phyloP scores from a whole-genome alignment of 116 monocot species.

The Posidonia oceanica region DNA sequence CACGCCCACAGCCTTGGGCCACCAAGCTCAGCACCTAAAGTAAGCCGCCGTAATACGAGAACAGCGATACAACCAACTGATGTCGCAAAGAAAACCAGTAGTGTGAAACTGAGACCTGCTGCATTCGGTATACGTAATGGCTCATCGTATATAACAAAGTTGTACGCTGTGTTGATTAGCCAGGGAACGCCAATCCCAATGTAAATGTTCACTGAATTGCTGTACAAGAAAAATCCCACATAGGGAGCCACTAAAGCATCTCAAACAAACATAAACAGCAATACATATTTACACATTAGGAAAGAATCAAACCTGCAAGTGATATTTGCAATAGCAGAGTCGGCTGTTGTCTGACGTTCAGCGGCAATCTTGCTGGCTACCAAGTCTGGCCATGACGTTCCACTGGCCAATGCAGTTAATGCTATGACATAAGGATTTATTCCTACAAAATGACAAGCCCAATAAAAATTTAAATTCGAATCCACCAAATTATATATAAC shows the following conservation, averaged over 20 bases:
- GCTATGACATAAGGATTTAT: slow-evolving; percentile 78
- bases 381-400: slow-evolving; percentile 88
- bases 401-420: slow-evolving; percentile 66
- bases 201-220: slow-evolving; percentile 87
- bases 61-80: slow-evolving; percentile 56
- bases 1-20: slow-evolving; percentile 75
- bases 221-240: slow-evolving; percentile 11
- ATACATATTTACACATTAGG: background rate
- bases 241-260: background rate
- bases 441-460: slow-evolving; percentile 20
- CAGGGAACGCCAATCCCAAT: slow-evolving; percentile 78
- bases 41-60: slow-evolving; percentile 49
- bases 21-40: slow-evolving; percentile 66
- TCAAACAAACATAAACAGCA: background rate
- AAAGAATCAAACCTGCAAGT: slow-evolving; percentile 55
- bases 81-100: slow-evolving; percentile 69
- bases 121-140: slow-evolving; percentile 51
- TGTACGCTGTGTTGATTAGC: slow-evolving; percentile 64
- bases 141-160: slow-evolving; percentile 36
- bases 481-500: background rate
- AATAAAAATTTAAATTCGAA: slow-evolving; percentile 4
- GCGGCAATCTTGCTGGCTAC: slow-evolving; percentile 93
- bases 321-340: slow-evolving; percentile 80
- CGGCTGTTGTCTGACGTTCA: slow-evolving; percentile 74
- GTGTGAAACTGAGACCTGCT: slow-evolving; percentile 64